phyloP scores from a whole-genome alignment of 2,329 filamentous ascomycete species.

The Phialophora expanda region DNA sequence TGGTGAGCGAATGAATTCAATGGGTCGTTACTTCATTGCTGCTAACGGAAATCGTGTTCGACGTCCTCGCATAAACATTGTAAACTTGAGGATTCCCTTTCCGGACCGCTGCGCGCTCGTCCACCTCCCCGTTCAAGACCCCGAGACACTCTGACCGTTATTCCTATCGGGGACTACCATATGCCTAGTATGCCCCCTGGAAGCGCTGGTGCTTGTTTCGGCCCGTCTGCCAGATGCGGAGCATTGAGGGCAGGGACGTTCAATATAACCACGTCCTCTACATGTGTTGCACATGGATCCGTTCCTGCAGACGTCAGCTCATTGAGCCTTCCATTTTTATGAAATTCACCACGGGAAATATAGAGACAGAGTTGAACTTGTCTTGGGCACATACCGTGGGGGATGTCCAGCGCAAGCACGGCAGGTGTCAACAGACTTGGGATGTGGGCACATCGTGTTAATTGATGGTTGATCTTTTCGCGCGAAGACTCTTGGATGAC shows the following conservation, averaged over 20 bases:
- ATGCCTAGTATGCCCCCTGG: neutral
- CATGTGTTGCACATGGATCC: slow-evolving; percentile 17
- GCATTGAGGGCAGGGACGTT: slow-evolving; percentile 10
- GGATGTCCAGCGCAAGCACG: slow-evolving; percentile 28
- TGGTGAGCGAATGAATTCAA: neutral
- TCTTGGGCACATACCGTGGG: slow-evolving; percentile 24
- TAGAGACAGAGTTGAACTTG: neutral
- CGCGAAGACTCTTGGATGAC: neutral
- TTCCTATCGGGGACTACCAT: slow-evolving; percentile 6
- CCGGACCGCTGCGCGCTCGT: neutral
- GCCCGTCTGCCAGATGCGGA: neutral
- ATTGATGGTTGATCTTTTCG: slow-evolving; percentile 1
- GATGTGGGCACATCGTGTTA: slow-evolving; percentile 28
- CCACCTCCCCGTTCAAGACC: slow-evolving; percentile 2
- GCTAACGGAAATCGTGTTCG: too few relatives aligned
- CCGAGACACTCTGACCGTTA: slow-evolving; percentile 11
- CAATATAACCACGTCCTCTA: slow-evolving; percentile 11
- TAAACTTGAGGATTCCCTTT: neutral
- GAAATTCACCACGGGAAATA: neutral
- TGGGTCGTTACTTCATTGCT: neutral
- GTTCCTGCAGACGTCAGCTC: slow-evolving; percentile 4
- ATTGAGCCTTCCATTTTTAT: neutral
- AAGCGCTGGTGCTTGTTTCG: neutral
- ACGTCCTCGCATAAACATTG: neutral
- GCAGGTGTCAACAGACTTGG: slow-evolving; percentile 24